phyloP scores from a whole-genome alignment of 75 land plant genomes.

The Cunninghamia lanceolata region DNA sequence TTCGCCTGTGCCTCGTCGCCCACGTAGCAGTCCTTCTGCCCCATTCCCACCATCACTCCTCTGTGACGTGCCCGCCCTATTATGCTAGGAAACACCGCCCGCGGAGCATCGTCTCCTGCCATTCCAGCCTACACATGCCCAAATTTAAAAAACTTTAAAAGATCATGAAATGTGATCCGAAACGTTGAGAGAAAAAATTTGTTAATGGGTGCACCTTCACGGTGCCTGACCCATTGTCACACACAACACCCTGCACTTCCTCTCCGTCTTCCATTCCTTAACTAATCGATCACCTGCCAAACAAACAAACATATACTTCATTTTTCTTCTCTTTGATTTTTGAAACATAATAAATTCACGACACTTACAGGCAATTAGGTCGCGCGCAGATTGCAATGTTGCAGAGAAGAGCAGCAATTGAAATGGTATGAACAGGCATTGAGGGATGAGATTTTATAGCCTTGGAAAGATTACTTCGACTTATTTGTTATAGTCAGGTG shows the following conservation, averaged over 20 bases:
- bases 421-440: not conserved
- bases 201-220: not conserved
- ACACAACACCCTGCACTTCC: conserved; percentile 11
- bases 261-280: conserved; percentile 10
- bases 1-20: conserved; percentile 39
- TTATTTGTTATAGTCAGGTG: not conserved
- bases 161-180: too few relatives aligned
- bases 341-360: too few relatives aligned
- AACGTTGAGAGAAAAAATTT: too few relatives aligned
- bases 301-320: not conserved
- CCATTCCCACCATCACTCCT: conserved; percentile 57
- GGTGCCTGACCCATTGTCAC: conserved; percentile 13
- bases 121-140: conserved; percentile 23
- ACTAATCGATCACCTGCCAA: not conserved
- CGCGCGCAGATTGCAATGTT: not conserved
- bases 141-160: not conserved
- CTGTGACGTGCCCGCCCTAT: conserved; percentile 34
- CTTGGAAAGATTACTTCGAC: not conserved
- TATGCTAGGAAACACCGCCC: conserved; percentile 42
- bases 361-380: not conserved
- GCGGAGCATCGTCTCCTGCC: conserved; percentile 47
- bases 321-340: not conserved
- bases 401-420: not conserved
- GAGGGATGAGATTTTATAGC: not conserved
- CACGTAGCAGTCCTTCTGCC: conserved; percentile 35